Evolutionary conservation across 176 grass and related monocot genomes (phyloP), one percentile per base, ranked within the genome.

Genomic region (Cenchrus fungigraminus): DNA sequence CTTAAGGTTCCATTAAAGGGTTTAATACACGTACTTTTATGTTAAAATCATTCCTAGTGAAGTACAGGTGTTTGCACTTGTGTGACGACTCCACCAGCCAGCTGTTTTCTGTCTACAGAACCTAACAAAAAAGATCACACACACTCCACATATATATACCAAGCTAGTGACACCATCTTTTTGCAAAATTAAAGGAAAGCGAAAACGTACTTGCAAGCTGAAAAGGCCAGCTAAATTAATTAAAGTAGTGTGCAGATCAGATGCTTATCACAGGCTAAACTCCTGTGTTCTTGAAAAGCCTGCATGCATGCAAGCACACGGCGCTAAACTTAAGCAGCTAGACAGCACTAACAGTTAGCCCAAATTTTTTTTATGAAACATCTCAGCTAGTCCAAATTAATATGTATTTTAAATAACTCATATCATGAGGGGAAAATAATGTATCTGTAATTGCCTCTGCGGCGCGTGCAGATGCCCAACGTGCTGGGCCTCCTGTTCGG

Each of bases 401-500:
- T 15, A 56, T 17, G 54, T 15, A 17, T 17, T 17, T 17, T 19
- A 71, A 71, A 28, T 49, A 6, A 79, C 77, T 22, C 37, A 68
- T 68, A n/a, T 55, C 53, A 17, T 52, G 4, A 17, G 4, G 53
- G 14, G 12, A 55, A 54, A 55, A 16, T 6, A 46, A 46, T 7
- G 6, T 46, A 46, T 9, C 5, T 4, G 52, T 65, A 14, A 67
- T 17, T 52, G 10, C 12, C 13, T 52, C 12, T 52, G 12, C 37
- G 37, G 12, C 37, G 37, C 37, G 3, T 74, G 84, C 92, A 98
- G 95, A 54, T 86, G 71, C 95, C 95, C 25, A 98, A 98, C 85
- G 82, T 98, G 47, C 25, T 95, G 73, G 95, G 92, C 16, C 78
- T 98, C 65, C 37, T 98, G 51, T 93, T 95, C 79, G 95, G 92